phyloP scores from a whole-genome alignment of 805 yeast species.

The Candida peoriensis region DNA sequence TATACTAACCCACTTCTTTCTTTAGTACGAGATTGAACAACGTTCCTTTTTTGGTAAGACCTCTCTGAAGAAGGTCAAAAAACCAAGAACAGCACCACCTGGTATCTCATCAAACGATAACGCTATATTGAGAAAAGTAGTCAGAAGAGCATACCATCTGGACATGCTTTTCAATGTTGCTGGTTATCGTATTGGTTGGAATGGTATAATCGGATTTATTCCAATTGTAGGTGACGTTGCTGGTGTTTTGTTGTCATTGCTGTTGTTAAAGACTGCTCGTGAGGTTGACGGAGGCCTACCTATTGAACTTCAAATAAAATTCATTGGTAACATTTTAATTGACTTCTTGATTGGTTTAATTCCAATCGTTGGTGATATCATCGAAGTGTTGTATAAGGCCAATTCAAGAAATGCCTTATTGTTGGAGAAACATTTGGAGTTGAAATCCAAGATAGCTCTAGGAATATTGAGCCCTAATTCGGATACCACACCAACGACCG shows the following conservation, averaged over 20 bases:
- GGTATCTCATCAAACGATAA: constrained; percentile 52
- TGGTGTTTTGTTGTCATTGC: constrained; percentile 45
- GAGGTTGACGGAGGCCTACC: constrained; percentile 66
- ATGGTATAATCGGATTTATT: constrained; percentile 59
- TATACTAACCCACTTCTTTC: background rate
- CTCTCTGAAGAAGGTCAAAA: constrained; percentile 17
- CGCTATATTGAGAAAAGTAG: constrained; percentile 42
- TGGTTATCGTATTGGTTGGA: constrained; percentile 67
- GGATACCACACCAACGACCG: background rate
- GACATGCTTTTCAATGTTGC: constrained; percentile 57
- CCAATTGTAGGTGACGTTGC: constrained; percentile 65
- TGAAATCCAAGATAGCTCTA: constrained; percentile 14
- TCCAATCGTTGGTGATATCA: constrained; percentile 72
- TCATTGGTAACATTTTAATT: constrained; percentile 56
- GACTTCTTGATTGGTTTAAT: constrained; percentile 69
- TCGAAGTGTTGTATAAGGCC: constrained; percentile 68
- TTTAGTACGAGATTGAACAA: constrained; percentile 20
- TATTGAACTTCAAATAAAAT: constrained; percentile 41
- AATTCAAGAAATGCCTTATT: constrained; percentile 68
- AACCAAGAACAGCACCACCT: constrained; percentile 42
- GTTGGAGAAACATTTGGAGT: constrained; percentile 51
- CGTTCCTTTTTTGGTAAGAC: constrained; percentile 15
- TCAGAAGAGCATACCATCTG: constrained; percentile 58
- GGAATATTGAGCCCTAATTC: background rate
- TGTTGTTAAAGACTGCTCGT: constrained; percentile 37